A percentile compares a stretch with the other conserved stretches of the same genome.
phyloP scores from a whole-genome alignment of 2,329 filamentous ascomycete genomes.

The Herpotrichia juniperi region DNA sequence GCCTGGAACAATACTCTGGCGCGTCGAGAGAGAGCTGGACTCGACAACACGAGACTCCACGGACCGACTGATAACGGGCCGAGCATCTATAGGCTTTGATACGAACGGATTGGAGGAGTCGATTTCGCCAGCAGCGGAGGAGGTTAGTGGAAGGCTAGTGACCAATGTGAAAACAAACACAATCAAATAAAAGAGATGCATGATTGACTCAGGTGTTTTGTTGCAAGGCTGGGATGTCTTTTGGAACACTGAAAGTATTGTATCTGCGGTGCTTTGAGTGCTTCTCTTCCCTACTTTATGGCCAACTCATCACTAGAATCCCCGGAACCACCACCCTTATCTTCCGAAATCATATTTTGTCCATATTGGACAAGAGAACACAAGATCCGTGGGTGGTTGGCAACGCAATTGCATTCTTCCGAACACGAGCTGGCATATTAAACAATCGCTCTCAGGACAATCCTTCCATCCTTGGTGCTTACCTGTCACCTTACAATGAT shows the following conservation, averaged over 20 bases:
- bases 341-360: neutral
- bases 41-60: slow-evolving; percentile 2
- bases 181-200: neutral
- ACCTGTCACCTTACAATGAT: no score
- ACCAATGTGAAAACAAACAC: neutral
- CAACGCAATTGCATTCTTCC: neutral
- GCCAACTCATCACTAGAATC: neutral
- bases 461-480: no score
- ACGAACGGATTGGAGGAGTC: neutral
- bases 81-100: neutral
- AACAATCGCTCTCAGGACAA: no score
- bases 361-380: neutral
- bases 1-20: neutral
- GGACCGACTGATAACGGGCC: slow-evolving; percentile 1
- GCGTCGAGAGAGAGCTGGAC: neutral
- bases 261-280: no score
- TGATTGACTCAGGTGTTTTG: neutral
- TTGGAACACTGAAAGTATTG: no score
- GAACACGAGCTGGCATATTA: no score
- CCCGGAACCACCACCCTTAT: neutral
- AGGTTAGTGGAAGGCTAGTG: neutral
- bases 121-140: neutral
- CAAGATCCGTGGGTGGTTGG: neutral
- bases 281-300: no score
- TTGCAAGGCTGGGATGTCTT: no score